Evolutionary conservation across 108 stramenopile species (phyloP).

Genomic region (Discostella pseudostelligera): DNA sequence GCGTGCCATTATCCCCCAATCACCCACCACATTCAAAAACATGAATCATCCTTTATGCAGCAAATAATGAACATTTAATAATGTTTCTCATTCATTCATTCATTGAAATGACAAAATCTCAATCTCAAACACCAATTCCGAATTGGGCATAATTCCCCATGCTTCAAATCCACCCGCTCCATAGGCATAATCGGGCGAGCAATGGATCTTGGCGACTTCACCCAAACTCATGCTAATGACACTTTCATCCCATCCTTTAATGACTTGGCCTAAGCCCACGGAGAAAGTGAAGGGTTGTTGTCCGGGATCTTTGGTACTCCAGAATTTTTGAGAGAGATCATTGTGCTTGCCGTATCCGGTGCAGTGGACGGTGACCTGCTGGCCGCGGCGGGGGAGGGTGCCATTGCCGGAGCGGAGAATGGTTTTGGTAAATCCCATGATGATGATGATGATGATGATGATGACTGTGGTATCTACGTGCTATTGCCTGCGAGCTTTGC

Average conservation of each 20-base stretch:
- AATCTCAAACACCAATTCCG: conserved; percentile 81
- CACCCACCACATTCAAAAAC: too few relatives aligned
- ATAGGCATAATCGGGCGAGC: conserved; percentile 92
- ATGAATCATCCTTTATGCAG: too few relatives aligned
- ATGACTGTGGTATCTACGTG: conserved; percentile 4
- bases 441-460: background rate
- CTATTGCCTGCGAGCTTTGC: too few relatives aligned
- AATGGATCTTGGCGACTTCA: conserved; percentile 84
- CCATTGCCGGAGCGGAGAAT: conserved; percentile 65
- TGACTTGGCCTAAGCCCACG: conserved; percentile 70
- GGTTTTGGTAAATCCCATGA: conserved; percentile 86
- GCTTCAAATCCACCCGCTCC: conserved; percentile 82
- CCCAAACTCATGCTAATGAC: conserved; percentile 78
- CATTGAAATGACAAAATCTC: conserved; percentile 63
- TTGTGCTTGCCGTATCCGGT: conserved; percentile 90
- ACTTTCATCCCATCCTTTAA: conserved; percentile 87
- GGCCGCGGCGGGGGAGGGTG: conserved; percentile 60
- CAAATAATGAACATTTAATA: too few relatives aligned
- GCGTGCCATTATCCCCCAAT: too few relatives aligned
- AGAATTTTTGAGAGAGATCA: conserved; percentile 83
- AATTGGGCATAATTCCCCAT: conserved; percentile 90
- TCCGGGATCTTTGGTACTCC: conserved; percentile 93
- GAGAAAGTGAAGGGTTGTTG: conserved; percentile 86
- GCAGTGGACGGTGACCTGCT: conserved; percentile 89
- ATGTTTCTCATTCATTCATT: background rate